Conservation (phyloP, 2,329 filamentous ascomycete species). For the Rutstroemia sp. region DNA sequence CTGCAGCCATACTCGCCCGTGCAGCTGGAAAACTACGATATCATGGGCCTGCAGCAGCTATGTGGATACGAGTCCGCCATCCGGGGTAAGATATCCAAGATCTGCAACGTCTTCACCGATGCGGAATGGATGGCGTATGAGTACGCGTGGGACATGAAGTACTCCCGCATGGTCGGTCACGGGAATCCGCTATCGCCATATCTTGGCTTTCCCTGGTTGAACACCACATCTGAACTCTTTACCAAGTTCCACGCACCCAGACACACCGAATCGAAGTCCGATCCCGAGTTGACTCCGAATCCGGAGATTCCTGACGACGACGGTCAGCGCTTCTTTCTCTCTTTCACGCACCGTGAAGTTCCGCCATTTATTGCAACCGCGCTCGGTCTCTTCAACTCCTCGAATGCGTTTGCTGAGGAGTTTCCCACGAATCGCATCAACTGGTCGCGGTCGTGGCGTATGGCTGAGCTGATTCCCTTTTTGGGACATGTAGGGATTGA, state of each 20-base stretch:
- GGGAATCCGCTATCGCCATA: slow-evolving; percentile 49
- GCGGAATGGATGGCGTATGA: slow-evolving; percentile 62
- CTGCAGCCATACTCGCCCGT: slow-evolving; percentile 46
- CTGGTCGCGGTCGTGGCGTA: slow-evolving; percentile 55
- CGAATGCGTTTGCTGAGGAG: slow-evolving; percentile 51
- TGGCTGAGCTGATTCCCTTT: slow-evolving; percentile 56
- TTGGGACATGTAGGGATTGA: slow-evolving; percentile 60
- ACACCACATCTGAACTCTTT: slow-evolving; percentile 45
- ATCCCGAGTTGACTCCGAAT: not conserved
- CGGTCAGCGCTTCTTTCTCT: slow-evolving; percentile 54
- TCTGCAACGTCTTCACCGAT: slow-evolving; percentile 53
- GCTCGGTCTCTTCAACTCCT: slow-evolving; percentile 65
- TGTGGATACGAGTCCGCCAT: slow-evolving; percentile 43
- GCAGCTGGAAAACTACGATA: slow-evolving; percentile 55
- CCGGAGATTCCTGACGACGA: slow-evolving; percentile 20
- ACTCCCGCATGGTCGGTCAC: slow-evolving; percentile 60
- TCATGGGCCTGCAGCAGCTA: slow-evolving; percentile 59
- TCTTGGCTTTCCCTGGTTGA: slow-evolving; percentile 55
- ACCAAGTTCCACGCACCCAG: slow-evolving; percentile 25
- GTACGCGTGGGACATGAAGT: slow-evolving; percentile 56
- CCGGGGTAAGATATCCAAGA: slow-evolving; percentile 49
- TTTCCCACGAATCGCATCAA: slow-evolving; percentile 59
- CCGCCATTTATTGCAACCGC: slow-evolving; percentile 60
- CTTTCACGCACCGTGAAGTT: slow-evolving; percentile 59
- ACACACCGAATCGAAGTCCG: not conserved